Evolutionary conservation across 2,329 filamentous ascomycete genomes (phyloP), one percentile per base, ranked within the genome.

Genomic region (Aspergillus brunneoviolaceus): DNA sequence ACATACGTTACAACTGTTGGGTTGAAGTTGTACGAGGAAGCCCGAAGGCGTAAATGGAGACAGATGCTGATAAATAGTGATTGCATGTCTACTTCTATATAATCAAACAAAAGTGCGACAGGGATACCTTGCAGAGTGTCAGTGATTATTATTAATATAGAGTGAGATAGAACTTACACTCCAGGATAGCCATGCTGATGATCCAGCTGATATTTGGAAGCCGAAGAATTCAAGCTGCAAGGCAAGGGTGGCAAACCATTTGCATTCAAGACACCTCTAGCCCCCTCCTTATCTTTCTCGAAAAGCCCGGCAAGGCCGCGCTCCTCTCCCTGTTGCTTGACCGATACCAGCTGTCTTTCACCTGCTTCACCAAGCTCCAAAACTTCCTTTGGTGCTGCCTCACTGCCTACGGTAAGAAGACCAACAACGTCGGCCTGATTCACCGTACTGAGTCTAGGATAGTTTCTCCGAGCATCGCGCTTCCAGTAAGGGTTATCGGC

Each of bases 401-500:
- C 89, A 79, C 89, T 96, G 67, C 95, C 95, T 49, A 98, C 87
- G 29, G 84, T 88, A 73, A 99, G 82, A 69, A 99, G 85, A 48
- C 89, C 89, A 25, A 95, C 95, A 55, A 92, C 88, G 76, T 98
- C 90, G 51, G 86, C 86, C 82, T 98, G 95, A 61, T 82, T 88
- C 63, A 99, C 85, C 50, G 91, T 87, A 72, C 89, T 94, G 59
- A 90, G 83, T 69, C 84, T 85, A 33, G 95, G 90, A 80, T 98
- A 98, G 70, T 84, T 84, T 70, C 95, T 86, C 69, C 95, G 90
- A 63, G 82, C 77, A 74, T 99, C 95, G 71, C 95, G 92, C 84
- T 96, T 96, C 92, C 92, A 99, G 82, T 97, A 96, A 42, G 92
- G 87, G 80, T 96, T 96, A 77, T 94, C 91, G 70, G 92, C 92